These are phyloP conservation scores for Lipomyces yamadae DNA, from an alignment of 805 yeast genomes.

Conservation along the genomic window DNA sequence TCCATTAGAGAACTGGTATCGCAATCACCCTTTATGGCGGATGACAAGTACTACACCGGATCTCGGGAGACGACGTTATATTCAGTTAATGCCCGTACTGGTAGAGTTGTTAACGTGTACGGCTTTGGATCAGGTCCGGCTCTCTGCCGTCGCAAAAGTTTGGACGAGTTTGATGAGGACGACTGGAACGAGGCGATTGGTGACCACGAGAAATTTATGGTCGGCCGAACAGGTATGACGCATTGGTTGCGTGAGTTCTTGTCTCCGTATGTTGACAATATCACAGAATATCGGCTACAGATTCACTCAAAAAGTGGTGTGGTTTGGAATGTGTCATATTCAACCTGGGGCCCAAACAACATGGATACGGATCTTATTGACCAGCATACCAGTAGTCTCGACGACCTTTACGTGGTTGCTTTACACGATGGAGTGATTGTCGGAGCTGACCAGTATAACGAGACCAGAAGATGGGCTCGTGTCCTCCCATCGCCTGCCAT, in stretches of 20 bases:
- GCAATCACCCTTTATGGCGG: constrained; percentile 82
- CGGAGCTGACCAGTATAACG: constrained; percentile 49
- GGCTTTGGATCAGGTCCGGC: constrained; percentile 57
- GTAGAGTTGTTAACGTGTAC: constrained; percentile 70
- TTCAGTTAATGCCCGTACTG: constrained; percentile 73
- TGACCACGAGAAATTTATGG: constrained; percentile 25
- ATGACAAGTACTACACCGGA: constrained; percentile 83
- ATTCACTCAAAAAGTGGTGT: constrained; percentile 76
- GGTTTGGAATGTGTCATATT: constrained; percentile 83
- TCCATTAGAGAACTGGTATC: constrained; percentile 75
- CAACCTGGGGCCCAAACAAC: constrained; percentile 92
- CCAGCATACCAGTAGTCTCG: constrained; percentile 55
- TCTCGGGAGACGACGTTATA: constrained; percentile 74
- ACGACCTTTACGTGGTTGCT: constrained; percentile 80
- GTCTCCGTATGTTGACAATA: constrained; percentile 34
- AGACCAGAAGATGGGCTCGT: constrained; percentile 37
- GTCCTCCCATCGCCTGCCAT: constrained; percentile 30
- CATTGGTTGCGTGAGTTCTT: not conserved
- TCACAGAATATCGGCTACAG: constrained; percentile 46
- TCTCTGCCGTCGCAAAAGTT: constrained; percentile 18
- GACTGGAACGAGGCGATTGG: constrained; percentile 30
- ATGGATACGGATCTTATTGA: constrained; percentile 63
- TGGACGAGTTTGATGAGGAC: constrained; percentile 25
- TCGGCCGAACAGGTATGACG: constrained; percentile 26
- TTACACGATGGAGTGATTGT: constrained; percentile 78